A percentile compares a stretch with the other conserved stretches of the same genome.
Conservation (phyloP, 2,329 filamentous ascomycete species). For the Lojkania enalia region DNA sequence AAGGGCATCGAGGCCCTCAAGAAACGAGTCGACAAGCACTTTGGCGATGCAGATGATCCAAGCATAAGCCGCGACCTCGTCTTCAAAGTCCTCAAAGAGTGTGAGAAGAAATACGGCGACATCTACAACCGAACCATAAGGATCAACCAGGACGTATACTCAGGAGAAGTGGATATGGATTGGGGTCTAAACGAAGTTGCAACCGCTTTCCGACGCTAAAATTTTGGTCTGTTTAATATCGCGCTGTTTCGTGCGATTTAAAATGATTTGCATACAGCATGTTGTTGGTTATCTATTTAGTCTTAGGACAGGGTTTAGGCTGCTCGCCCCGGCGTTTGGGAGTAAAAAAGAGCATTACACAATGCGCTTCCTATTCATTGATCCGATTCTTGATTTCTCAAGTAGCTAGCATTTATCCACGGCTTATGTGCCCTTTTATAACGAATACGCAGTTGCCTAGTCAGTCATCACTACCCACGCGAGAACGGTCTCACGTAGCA, state of each 20-base stretch:
- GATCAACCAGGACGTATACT: conserved; percentile 50
- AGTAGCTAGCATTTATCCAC: no score
- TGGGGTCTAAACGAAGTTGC: conserved; percentile 37
- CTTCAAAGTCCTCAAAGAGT: conserved; percentile 62
- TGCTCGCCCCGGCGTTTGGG: no score
- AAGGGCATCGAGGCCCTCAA: conserved; percentile 88
- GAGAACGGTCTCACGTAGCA: no score
- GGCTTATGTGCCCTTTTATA: no score
- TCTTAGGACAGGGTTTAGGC: no score
- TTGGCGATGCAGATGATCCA: conserved; percentile 83
- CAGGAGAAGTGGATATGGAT: conserved; percentile 50
- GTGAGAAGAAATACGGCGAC: conserved; percentile 59
- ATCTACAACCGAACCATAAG: conserved; percentile 54
- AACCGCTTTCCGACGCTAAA: conserved; percentile 31
- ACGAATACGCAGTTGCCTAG: no score
- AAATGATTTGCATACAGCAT: not conserved
- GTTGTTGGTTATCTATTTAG: no score
- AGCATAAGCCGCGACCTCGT: conserved; percentile 64
- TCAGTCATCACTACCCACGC: no score
- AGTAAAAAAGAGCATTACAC: no score
- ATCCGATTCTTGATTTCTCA: no score
- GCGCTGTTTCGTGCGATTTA: not conserved
- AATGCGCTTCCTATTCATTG: no score
- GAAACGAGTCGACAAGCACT: conserved; percentile 96
- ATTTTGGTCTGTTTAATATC: not conserved